Evolutionary conservation across 441 rosid species (phyloP).

Genomic region (Cnidoscolus chayamansa): DNA sequence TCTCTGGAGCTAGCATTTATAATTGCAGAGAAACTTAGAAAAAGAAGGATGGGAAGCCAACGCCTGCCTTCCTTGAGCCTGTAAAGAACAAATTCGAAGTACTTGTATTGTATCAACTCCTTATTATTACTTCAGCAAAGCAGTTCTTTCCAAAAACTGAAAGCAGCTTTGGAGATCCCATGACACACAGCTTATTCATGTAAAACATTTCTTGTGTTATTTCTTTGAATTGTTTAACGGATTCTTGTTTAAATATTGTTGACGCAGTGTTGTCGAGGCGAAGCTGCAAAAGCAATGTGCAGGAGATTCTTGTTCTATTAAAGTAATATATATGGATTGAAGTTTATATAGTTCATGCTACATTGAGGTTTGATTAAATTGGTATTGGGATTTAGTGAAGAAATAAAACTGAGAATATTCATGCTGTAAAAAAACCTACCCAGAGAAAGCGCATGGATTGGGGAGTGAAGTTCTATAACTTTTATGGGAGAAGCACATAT

Average conservation of each 20-base stretch:
- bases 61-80: conserved; percentile 29
- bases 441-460: too few relatives aligned
- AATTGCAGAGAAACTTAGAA: conserved; percentile 90
- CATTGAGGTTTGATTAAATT: background rate
- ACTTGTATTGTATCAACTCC: too few relatives aligned
- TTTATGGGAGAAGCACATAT: too few relatives aligned
- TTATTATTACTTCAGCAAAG: too few relatives aligned
- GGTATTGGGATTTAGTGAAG: background rate
- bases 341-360: conserved; percentile 5
- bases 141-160: background rate
- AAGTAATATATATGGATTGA: background rate
- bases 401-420: background rate
- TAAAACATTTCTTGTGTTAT: background rate
- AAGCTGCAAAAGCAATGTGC: conserved; percentile 16
- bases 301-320: background rate
- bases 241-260: background rate
- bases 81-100: conserved; percentile 9
- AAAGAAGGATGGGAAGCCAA: conserved; percentile 59
- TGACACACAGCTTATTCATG: background rate
- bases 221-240: background rate
- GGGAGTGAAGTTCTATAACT: too few relatives aligned
- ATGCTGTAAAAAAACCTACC: too few relatives aligned
- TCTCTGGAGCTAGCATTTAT: conserved; percentile 91
- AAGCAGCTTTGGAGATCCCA: background rate
- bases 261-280: background rate